Evolutionary conservation across 805 yeast species (phyloP).

Genomic region (Millerozyma acaciae): DNA sequence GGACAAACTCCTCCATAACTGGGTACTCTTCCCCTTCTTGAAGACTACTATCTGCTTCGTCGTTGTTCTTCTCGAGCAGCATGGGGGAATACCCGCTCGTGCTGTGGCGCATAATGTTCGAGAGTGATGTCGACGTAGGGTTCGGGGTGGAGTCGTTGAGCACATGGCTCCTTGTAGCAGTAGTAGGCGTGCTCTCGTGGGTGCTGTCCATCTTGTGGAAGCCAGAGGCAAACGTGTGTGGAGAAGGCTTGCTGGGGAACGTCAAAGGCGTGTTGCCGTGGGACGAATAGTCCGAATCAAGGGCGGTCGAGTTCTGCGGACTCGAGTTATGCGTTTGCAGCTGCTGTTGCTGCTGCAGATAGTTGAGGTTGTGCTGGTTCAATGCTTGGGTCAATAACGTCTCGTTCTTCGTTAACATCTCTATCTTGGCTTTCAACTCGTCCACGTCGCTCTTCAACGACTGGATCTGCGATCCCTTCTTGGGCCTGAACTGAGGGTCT

Average conservation of each 20-base stretch:
- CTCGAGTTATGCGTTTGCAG: conserved; percentile 5
- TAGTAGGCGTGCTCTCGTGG: conserved; percentile 6
- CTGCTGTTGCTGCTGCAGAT: conserved; percentile 19
- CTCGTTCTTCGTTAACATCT: conserved; percentile 60
- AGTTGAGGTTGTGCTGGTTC: conserved; percentile 38
- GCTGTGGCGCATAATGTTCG: conserved; percentile 19
- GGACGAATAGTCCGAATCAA: conserved; percentile 6
- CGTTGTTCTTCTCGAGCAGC: conserved; percentile 2
- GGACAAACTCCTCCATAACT: conserved; percentile 55
- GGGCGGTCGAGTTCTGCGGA: conserved; percentile 7
- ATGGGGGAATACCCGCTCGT: conserved; percentile 28
- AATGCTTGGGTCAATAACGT: conserved; percentile 62
- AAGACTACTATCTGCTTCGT: conserved; percentile 1
- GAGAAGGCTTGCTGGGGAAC: conserved; percentile 8
- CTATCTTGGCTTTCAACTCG: conserved; percentile 70
- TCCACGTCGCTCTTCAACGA: conserved; percentile 80
- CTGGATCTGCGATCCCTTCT: conserved; percentile 88
- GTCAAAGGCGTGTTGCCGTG: conserved; percentile 7
- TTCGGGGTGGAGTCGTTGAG: conserved; percentile 14
- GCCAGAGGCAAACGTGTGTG: conserved; percentile 7
- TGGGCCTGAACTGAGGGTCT: conserved; percentile 87
- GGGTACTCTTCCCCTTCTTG: conserved; percentile 7
- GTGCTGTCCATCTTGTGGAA: conserved; percentile 4
- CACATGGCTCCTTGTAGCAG: conserved; percentile 4
- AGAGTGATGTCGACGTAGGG: conserved; percentile 8